A percentile compares a stretch with the other conserved stretches of the same genome.
phyloP scores from a whole-genome alignment of 805 yeast genomes.

The Nakazawaea ambrosiae region DNA sequence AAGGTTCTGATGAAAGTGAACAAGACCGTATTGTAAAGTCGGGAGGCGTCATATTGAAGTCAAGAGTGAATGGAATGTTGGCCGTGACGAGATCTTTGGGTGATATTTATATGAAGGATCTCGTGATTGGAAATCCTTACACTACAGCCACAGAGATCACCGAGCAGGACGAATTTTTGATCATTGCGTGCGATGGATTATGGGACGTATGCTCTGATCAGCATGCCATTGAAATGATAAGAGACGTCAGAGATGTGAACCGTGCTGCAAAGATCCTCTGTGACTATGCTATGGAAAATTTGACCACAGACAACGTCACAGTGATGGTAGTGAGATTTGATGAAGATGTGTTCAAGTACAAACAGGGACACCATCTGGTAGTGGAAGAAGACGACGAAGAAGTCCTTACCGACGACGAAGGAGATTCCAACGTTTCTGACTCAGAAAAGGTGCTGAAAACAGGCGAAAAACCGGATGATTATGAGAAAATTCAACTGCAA shows the following conservation, averaged over 20 bases:
- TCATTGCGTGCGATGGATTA: constrained; percentile 92
- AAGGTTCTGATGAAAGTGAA: constrained; percentile 78
- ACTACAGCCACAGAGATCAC: constrained; percentile 80
- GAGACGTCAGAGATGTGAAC: constrained; percentile 47
- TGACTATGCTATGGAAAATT: constrained; percentile 64
- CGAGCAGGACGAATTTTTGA: constrained; percentile 65
- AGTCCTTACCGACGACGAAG: background rate
- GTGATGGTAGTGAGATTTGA: constrained; percentile 77
- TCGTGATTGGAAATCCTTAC: constrained; percentile 86
- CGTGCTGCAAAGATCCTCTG: constrained; percentile 64
- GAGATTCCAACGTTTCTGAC: background rate
- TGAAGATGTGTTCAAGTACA: constrained; percentile 29
- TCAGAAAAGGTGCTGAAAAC: too few species aligned
- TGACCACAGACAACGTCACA: constrained; percentile 88
- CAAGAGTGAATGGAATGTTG: constrained; percentile 90
- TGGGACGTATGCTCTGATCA: constrained; percentile 93
- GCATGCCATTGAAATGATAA: constrained; percentile 70
- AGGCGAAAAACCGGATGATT: too few species aligned
- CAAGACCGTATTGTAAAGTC: constrained; percentile 62
- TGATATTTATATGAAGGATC: constrained; percentile 83
- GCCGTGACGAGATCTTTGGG: constrained; percentile 94
- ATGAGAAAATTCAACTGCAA: too few species aligned
- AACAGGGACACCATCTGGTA: background rate
- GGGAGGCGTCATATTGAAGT: constrained; percentile 87
- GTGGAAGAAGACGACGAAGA: background rate